phyloP scores from a whole-genome alignment of 2,329 filamentous ascomycete species.

The Trichophyton benhamiae region DNA sequence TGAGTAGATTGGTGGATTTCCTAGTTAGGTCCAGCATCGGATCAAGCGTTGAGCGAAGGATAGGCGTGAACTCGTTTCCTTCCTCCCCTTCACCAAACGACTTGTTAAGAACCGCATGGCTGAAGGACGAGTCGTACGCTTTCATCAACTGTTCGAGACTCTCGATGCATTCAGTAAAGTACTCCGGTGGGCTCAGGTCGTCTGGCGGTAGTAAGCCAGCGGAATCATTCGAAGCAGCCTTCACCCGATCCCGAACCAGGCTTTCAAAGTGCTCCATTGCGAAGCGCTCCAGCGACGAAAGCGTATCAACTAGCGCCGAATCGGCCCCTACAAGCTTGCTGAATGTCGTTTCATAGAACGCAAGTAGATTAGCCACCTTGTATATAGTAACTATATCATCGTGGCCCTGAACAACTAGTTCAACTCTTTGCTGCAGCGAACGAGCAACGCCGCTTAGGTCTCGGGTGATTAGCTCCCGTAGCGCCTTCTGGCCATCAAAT shows the following conservation, averaged over 20 bases:
- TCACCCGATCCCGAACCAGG: slow-evolving; percentile 60
- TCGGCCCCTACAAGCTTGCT: slow-evolving; percentile 59
- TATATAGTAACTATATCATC: slow-evolving; percentile 82
- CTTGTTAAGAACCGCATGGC: slow-evolving; percentile 30
- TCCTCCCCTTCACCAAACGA: slow-evolving; percentile 47
- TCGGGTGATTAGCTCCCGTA: slow-evolving; percentile 76
- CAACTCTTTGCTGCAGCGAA: slow-evolving; percentile 75
- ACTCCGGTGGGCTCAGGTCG: slow-evolving; percentile 67
- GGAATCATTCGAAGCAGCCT: slow-evolving; percentile 56
- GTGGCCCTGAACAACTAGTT: slow-evolving; percentile 84
- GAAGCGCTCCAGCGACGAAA: slow-evolving; percentile 58
- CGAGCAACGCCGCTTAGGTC: slow-evolving; percentile 70
- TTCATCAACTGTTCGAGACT: slow-evolving; percentile 68
- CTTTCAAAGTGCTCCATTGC: slow-evolving; percentile 72
- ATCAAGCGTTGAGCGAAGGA: slow-evolving; percentile 68
- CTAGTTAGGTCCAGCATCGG: slow-evolving; percentile 61
- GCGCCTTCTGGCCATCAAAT: slow-evolving; percentile 70
- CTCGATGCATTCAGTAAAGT: slow-evolving; percentile 67
- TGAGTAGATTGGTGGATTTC: slow-evolving; percentile 39
- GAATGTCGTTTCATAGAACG: slow-evolving; percentile 82
- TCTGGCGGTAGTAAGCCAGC: slow-evolving; percentile 57
- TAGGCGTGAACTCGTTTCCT: slow-evolving; percentile 59
- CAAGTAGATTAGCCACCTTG: slow-evolving; percentile 76
- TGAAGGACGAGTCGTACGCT: slow-evolving; percentile 72
- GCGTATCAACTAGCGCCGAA: slow-evolving; percentile 56